Base-by-base conservation (phyloP, 2,329 filamentous ascomycete genomes). In the Venturiaceae sp. region DNA sequence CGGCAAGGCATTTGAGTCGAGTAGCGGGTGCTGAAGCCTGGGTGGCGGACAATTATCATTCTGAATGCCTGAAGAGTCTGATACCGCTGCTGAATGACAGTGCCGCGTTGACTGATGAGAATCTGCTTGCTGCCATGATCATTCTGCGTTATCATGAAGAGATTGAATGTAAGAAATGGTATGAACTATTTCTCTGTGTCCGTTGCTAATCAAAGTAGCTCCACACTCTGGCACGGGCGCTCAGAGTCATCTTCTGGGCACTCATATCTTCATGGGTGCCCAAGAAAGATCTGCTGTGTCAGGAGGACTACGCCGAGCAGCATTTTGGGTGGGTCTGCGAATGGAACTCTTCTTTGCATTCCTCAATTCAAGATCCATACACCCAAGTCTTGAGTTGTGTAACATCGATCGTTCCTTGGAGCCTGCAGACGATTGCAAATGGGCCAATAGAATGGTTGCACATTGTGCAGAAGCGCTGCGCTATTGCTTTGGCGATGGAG, bases 381-480 rank as follows among this genome's bases (percentile, higher is more conserved):
- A 76, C 23, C 74, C 82, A n/a, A 77, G 74, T 14, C 71, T 84
- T 1, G 72, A 76, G 14, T 73, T 78, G 50, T 74, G 71, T 23
- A 76, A 82, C 36, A 74, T 82, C 41, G 78, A 83, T 63, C 75
- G 76, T n/a, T 76, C 75, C 0, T 72, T 81, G 9, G 69, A 73
- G 1, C 69, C 74, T 0, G 72, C 75, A 0, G 75, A 77, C 46
- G 82, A 84, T 61, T 78, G 77, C 60, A 74, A 74, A 0, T 84
- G 82, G 82, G 79, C 82, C 1, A 84, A 85, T 66, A 76, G 82
- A 16, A 80, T 83, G 16, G 77, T 86, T 0, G 76, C 83, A 3
- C 80, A 83, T 63, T 83, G 82, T 57, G 82, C 82, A n/a, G 81
- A 85, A 61, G 80, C 85, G 1, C 69, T 86, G 16, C 81, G 84